These are phyloP conservation scores for Pseudophaeomoniella oleicola DNA, from an alignment of 2,329 filamentous ascomycete species.

Conservation along the genomic window DNA sequence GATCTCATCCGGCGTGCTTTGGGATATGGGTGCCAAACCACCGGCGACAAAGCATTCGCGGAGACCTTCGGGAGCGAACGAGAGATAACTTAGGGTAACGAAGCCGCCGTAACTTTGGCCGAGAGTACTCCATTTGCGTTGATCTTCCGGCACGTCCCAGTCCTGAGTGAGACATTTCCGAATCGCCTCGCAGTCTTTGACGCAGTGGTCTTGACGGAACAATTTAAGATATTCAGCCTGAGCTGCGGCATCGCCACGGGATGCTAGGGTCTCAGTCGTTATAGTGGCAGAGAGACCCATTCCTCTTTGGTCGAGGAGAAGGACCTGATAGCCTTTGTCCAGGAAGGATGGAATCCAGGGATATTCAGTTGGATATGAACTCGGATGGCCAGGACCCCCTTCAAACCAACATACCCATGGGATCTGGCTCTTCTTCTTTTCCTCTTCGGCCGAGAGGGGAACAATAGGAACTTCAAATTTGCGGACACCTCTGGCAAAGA, in stretches of 20 bases:
- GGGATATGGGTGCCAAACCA: slow-evolving; percentile 57
- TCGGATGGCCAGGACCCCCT: slow-evolving; percentile 73
- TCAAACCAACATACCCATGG: slow-evolving; percentile 61
- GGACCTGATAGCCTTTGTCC: slow-evolving; percentile 67
- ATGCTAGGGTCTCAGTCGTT: slow-evolving; percentile 54
- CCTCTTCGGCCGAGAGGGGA: slow-evolving; percentile 25
- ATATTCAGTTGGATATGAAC: slow-evolving; percentile 58
- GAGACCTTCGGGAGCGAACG: slow-evolving; percentile 51
- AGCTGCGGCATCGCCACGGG: slow-evolving; percentile 46
- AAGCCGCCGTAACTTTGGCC: slow-evolving; percentile 92
- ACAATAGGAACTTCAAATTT: slow-evolving; percentile 51
- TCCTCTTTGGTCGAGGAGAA: slow-evolving; percentile 83
- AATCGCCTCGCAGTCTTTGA: slow-evolving; percentile 77
- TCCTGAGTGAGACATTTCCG: slow-evolving; percentile 53
- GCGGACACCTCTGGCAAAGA: slow-evolving; percentile 64
- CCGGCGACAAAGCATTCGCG: slow-evolving; percentile 75
- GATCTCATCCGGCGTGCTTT: slow-evolving; percentile 49
- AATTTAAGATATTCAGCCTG: slow-evolving; percentile 70
- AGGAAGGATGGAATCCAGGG: slow-evolving; percentile 57
- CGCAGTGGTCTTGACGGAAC: slow-evolving; percentile 82
- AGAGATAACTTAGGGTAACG: slow-evolving; percentile 60
- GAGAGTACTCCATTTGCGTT: slow-evolving; percentile 70
- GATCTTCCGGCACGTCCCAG: slow-evolving; percentile 47
- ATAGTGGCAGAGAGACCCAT: slow-evolving; percentile 75
- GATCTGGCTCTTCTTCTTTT: slow-evolving; percentile 24